These are phyloP conservation scores for Ulvella scutata DNA, from an alignment of 139 green algal genomes.

Conservation along the genomic window DNA sequence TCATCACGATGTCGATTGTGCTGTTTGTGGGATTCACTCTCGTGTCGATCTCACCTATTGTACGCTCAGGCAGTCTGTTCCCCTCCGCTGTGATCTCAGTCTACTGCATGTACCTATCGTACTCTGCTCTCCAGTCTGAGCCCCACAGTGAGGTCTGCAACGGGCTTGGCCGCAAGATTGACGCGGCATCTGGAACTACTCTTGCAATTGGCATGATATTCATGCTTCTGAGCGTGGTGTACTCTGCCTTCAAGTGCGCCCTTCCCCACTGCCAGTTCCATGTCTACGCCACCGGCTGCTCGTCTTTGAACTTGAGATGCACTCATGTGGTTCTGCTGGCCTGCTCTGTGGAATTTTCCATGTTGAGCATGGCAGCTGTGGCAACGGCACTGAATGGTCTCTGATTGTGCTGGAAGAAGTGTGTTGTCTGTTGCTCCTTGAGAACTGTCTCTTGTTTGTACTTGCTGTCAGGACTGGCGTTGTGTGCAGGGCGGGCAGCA, in stretches of 20 bases:
- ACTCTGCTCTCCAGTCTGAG: constrained; percentile 66
- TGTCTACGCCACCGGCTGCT: too few relatives aligned
- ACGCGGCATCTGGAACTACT: constrained; percentile 47
- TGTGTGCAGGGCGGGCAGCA: constrained; percentile 40
- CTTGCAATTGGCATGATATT: constrained; percentile 67
- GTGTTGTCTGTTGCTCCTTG: too few relatives aligned
- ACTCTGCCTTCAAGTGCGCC: constrained; percentile 56
- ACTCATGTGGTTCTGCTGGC: too few relatives aligned
- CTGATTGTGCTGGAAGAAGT: too few relatives aligned
- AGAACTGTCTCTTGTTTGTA: too few relatives aligned
- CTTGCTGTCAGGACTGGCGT: too few relatives aligned
- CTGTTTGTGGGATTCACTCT: constrained; percentile 41
- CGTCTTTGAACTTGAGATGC: too few relatives aligned
- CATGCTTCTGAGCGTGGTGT: constrained; percentile 78
- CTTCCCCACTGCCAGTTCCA: too few relatives aligned
- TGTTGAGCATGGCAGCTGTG: too few relatives aligned
- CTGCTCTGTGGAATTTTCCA: too few relatives aligned
- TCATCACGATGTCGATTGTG: constrained; percentile 66
- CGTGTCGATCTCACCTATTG: constrained; percentile 38
- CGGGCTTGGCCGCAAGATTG: constrained; percentile 52
- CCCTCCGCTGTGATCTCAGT: constrained; percentile 60
- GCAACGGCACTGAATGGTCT: too few relatives aligned
- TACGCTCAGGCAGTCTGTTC: constrained; percentile 64
- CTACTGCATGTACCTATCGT: constrained; percentile 86
- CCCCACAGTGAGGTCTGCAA: constrained; percentile 87